Evolutionary conservation across 2,329 filamentous ascomycete species (phyloP).

Genomic region (Sclerotinia trifoliorum): DNA sequence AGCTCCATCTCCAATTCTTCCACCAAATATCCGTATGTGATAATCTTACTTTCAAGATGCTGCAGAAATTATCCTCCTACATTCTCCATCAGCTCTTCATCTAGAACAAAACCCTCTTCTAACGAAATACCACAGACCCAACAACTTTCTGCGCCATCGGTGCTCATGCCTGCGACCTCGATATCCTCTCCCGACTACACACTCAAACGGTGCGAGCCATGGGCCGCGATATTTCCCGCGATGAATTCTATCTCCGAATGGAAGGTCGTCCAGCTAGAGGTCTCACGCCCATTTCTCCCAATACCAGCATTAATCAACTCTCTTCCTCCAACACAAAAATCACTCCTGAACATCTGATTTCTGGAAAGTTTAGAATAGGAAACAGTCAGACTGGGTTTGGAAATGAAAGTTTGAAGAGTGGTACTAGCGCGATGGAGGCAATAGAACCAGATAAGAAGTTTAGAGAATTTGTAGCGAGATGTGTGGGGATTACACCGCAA

Average conservation of each 20-base stretch:
- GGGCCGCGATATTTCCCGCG: slow-evolving; percentile 16
- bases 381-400: neutral
- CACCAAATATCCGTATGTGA: slow-evolving; percentile 11
- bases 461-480: slow-evolving; percentile 15
- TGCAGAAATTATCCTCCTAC: no score
- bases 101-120: neutral
- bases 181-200: slow-evolving; percentile 17
- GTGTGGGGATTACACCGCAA: neutral
- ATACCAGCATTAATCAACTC: neutral
- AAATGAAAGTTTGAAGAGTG: neutral
- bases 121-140: neutral
- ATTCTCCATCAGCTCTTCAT: no score
- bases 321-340: slow-evolving; percentile 1
- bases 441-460: slow-evolving; percentile 13
- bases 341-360: neutral
- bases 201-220: slow-evolving; percentile 1
- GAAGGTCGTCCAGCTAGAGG: slow-evolving; percentile 15
- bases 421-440: neutral
- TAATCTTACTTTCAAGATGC: neutral
- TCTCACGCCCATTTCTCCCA: neutral
- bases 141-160: slow-evolving; percentile 22
- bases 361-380: neutral
- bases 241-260: slow-evolving; percentile 21
- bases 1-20: slow-evolving; percentile 7
- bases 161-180: slow-evolving; percentile 8